These are phyloP conservation scores for Allium cepa DNA, from an alignment of 106 monocot species.

Conservation along the genomic window DNA sequence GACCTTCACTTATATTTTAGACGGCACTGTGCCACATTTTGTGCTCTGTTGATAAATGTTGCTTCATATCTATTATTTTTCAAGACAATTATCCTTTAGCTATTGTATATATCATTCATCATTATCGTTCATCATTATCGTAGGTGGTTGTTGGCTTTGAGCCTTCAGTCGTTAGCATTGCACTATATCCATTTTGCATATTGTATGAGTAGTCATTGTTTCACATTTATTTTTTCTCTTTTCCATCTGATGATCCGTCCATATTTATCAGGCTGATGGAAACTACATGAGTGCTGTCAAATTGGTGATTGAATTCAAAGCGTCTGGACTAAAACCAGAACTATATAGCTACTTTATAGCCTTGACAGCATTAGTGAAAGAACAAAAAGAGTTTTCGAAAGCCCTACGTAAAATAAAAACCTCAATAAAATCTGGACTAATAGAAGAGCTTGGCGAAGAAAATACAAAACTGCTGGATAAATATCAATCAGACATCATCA, in stretches of 20 bases:
- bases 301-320: slow-evolving; percentile 76
- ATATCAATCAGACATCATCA: slow-evolving; percentile 63
- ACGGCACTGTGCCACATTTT: too few species aligned
- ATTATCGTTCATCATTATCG: too few species aligned
- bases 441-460: slow-evolving; percentile 40
- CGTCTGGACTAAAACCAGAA: slow-evolving; percentile 61
- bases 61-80: too few species aligned
- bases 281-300: slow-evolving; percentile 66
- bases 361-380: slow-evolving; percentile 90
- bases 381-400: slow-evolving; percentile 95
- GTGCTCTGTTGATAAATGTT: too few species aligned
- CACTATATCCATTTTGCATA: too few species aligned
- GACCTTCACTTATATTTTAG: too few species aligned
- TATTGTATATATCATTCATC: too few species aligned
- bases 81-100: too few species aligned
- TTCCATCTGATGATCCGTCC: not conserved
- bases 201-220: too few species aligned
- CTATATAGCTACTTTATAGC: slow-evolving; percentile 83
- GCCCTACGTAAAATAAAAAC: slow-evolving; percentile 48
- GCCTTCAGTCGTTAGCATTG: too few species aligned
- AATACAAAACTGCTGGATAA: slow-evolving; percentile 25
- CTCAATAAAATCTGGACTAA: slow-evolving; percentile 31
- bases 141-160: too few species aligned
- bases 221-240: too few species aligned
- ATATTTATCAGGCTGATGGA: slow-evolving; percentile 60